Base-by-base conservation (phyloP, 75 land plant genomes). In the Selaginella moellendorffii region DNA sequence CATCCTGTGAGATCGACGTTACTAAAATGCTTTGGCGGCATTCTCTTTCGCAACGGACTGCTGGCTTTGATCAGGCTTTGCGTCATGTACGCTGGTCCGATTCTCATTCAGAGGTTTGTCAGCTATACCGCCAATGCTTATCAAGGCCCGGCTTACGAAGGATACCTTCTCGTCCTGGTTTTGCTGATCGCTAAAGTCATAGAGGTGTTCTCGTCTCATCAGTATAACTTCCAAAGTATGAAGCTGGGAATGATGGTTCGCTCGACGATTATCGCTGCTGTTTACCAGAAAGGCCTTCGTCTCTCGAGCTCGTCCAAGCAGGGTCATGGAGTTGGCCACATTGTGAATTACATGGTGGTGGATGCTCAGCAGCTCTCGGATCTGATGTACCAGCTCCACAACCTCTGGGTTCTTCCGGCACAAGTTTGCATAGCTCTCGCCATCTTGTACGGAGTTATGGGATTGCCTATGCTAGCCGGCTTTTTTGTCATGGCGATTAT, bases 11-110 rank as follows among this genome's bases (percentile, higher is more conserved):
- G 65, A 60, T 29, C 58, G 19, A 68, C 85, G 21, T 24, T 87
- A 56, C 20, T 78, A 21, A 67, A 63, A 30, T 77, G 80, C 19
- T 70, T 88, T 63, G 23, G 54, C 63, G 27, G 30, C 2, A 28
- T 74, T 20, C 51, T 77, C 14, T 9, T 51, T 20, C 46, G 25
- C 1, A 74, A 70, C 0, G 79, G 72, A 1, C 9, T 28, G 27
- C n/a, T 77, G 30, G 69, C 71, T 68, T 83, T 86, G 17, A 2
- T 72, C 0, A 82, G 80, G 26, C 77, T 81, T 10, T 54, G 76
- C 18, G 71, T 84, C 1, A 82, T 84, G 60, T 88, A 81, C 51
- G 54, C 81, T 28, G 95, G 95, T 27, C 95, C 95, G 0, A 20
- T 77, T 2, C 69, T 88, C n/a, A 88, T 88, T 63, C 72, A 71